Evolutionary conservation across 345 rosid species (phyloP).

Genomic region (Aegle marmelos): DNA sequence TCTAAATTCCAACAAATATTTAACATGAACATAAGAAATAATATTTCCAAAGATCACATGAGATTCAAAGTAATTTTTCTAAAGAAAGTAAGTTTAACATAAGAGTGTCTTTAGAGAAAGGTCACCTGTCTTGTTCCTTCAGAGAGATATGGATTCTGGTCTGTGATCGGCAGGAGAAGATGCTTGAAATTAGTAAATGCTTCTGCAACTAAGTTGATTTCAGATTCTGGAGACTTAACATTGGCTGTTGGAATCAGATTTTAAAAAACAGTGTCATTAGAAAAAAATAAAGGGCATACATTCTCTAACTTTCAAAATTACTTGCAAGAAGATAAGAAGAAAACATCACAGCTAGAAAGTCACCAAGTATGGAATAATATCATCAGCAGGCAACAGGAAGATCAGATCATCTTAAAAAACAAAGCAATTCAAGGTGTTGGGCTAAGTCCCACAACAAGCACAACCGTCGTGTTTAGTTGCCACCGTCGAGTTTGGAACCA

Average conservation of each 20-base stretch:
- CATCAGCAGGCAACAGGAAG: not conserved
- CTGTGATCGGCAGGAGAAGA: conserved; percentile 77
- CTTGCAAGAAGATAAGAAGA: not conserved
- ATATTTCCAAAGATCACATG: not conserved
- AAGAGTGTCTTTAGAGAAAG: conserved; percentile 1
- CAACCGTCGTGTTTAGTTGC: too few relatives aligned
- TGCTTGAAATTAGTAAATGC: conserved; percentile 63
- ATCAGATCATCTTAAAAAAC: not conserved
- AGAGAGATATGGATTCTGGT: conserved; percentile 78
- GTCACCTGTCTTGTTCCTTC: conserved; percentile 91
- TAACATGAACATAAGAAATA: not conserved
- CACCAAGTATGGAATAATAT: not conserved
- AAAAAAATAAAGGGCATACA: conserved; percentile 4
- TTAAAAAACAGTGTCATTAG: not conserved
- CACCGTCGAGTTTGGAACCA: too few relatives aligned
- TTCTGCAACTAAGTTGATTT: conserved; percentile 49
- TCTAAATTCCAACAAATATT: not conserved
- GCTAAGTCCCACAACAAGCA: too few relatives aligned
- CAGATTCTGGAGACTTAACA: conserved; percentile 58
- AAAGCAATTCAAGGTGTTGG: not conserved
- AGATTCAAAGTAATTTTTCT: not conserved
- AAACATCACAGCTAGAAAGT: not conserved
- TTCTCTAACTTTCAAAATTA: not conserved
- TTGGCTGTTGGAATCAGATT: conserved; percentile 37
- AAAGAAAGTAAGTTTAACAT: not conserved